phyloP scores from a whole-genome alignment of 1,284 basidiomycete genomes.

The Serendipita sp. region DNA sequence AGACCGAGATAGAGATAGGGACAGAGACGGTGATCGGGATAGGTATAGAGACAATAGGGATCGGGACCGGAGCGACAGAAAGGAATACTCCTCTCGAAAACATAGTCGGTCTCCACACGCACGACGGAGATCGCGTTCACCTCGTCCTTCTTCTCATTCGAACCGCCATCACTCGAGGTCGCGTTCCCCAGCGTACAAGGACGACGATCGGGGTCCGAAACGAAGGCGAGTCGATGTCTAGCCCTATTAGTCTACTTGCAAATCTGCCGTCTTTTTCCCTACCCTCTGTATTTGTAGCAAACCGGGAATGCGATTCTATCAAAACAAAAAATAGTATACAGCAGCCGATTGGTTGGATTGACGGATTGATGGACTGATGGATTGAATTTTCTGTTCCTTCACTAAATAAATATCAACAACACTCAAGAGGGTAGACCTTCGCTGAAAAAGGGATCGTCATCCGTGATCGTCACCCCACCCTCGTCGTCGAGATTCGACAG shows the following conservation, averaged over 20 bases:
- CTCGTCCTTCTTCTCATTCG: constrained; percentile 20
- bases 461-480: not conserved
- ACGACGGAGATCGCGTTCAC: constrained; percentile 19
- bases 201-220: constrained; percentile 25
- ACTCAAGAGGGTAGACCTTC: not conserved
- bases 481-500: not conserved
- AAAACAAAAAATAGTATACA: too few species aligned
- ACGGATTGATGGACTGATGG: too few species aligned
- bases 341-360: too few species aligned
- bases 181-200: constrained; percentile 23
- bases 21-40: not conserved
- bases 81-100: constrained; percentile 8
- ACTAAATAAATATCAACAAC: too few species aligned
- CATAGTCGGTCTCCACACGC: constrained; percentile 4
- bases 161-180: constrained; percentile 32
- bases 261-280: too few species aligned
- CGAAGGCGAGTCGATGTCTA: constrained; percentile 24
- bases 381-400: too few species aligned
- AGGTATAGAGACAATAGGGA: constrained; percentile 11
- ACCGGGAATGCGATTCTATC: too few species aligned
- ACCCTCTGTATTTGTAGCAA: too few species aligned
- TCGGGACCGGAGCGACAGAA: constrained; percentile 13
- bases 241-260: too few species aligned
- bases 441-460: not conserved
- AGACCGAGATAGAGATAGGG: constrained; percentile 14